Base-by-base conservation (phyloP, 2,329 filamentous ascomycete genomes). In the Ophiobolus disseminans region DNA sequence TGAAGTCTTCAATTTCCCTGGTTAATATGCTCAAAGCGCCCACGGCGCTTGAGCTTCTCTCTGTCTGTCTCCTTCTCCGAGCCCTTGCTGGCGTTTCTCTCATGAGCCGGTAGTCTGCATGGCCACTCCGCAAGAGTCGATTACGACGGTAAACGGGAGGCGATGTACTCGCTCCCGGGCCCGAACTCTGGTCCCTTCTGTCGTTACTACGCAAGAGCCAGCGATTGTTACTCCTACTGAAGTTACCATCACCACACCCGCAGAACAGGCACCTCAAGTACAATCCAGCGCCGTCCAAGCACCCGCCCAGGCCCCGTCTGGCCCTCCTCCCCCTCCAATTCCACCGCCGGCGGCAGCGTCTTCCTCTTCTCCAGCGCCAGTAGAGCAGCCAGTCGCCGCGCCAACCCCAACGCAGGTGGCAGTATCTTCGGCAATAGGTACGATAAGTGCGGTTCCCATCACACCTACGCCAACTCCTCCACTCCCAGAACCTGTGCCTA, bases 81-180 rank as follows among this genome's bases (percentile, higher is more conserved):
- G 60, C 61, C 59, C 57, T 59, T 60, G 49, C 48, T 55, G 60
- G 59, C 57, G 50, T 62, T 63, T 62, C 56, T 57, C 62, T 68
- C 57, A 58, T 69, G 67, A 66, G 51, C 63, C 50, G 53, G 55
- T 59, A 50, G 65, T 57, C 65, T 65, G 65, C 60, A 74, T 74
- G 72, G 69, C 72, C 53, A 63, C 69, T 58, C 72, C 70, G 30
- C 61, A 62, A 63, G 65, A 68, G 35, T 65, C 63, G 37, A 69
- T 66, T 41, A 73, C 69, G 46, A 73, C 69, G 47, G 70, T 74
- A 55, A 70, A 49, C 54, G 72, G 72, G 56, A 64, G 65, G 59
- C 65, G 66, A 62, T 74, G 72, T 61, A 73, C 70, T 55, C 69
- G 71, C 52, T 69, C 70, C 45, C 68, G 66, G 37, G 68, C 63